Conservation (phyloP, 148 eudicot species). For the Diospyros kaki region DNA sequence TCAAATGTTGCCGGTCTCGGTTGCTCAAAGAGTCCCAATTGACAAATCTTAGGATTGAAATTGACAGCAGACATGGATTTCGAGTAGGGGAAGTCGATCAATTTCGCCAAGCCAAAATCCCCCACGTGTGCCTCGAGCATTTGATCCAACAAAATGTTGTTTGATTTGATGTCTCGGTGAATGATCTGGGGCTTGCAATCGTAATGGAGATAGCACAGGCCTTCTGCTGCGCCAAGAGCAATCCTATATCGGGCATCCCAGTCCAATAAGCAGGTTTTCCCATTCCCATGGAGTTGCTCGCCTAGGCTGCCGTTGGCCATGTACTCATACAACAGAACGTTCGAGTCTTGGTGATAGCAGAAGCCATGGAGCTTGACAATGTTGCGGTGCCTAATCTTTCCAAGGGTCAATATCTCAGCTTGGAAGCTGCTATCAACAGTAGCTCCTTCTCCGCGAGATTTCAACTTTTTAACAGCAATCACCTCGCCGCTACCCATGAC, state of each 20-base stretch:
- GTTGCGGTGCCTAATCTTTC: constrained; percentile 74
- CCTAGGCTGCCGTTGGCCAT: constrained; percentile 89
- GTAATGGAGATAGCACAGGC: constrained; percentile 70
- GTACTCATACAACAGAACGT: constrained; percentile 67
- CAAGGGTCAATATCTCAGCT: constrained; percentile 82
- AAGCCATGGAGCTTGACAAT: constrained; percentile 81
- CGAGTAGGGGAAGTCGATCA: constrained; percentile 71
- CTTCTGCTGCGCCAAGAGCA: constrained; percentile 91
- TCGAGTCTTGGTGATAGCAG: constrained; percentile 75
- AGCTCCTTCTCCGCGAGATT: constrained; percentile 55
- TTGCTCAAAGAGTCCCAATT: too few relatives aligned
- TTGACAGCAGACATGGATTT: constrained; percentile 86
- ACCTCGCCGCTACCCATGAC: constrained; percentile 46
- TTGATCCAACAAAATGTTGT: constrained; percentile 69
- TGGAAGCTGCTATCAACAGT: constrained; percentile 59
- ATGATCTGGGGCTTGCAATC: constrained; percentile 85
- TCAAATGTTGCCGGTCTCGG: too few relatives aligned
- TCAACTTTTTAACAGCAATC: constrained; percentile 74
- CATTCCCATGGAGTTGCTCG: constrained; percentile 52
- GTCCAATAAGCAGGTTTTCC: constrained; percentile 35
- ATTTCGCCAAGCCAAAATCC: constrained; percentile 90
- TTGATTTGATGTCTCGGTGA: constrained; percentile 87
- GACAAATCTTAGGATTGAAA: too few relatives aligned
- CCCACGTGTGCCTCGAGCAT: constrained; percentile 73
- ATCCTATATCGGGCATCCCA: constrained; percentile 67